Evolutionary conservation across 2,329 filamentous ascomycete species (phyloP).

Genomic region (Neofusicoccum ribis): DNA sequence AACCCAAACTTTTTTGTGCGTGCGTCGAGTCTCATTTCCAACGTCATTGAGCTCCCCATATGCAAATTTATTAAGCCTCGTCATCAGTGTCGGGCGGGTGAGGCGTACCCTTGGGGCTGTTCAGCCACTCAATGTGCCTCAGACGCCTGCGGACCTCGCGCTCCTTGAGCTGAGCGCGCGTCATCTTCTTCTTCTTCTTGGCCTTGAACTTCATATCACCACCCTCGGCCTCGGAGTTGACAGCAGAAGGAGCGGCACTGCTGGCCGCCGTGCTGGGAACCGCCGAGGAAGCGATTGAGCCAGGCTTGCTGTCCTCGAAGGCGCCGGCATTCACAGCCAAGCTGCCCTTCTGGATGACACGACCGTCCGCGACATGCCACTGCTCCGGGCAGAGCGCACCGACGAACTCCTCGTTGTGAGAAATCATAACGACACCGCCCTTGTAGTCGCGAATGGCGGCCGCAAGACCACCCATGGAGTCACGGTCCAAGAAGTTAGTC

Average conservation of each 20-base stretch:
- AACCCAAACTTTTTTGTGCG: background rate
- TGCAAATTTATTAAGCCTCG: constrained; percentile 30
- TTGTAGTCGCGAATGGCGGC: constrained; percentile 98
- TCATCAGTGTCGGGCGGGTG: constrained; percentile 43
- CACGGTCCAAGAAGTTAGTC: constrained; percentile 98
- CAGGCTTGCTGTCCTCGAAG: constrained; percentile 79
- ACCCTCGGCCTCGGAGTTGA: constrained; percentile 79
- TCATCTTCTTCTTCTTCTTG: constrained; percentile 99
- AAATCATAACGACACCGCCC: constrained; percentile 98
- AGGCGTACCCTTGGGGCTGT: constrained; percentile 61
- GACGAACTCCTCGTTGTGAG: constrained; percentile 98
- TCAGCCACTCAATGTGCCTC: constrained; percentile 77
- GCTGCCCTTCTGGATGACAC: constrained; percentile 80
- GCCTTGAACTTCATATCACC: constrained; percentile 83
- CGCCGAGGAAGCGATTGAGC: constrained; percentile 53
- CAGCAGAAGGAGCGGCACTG: constrained; percentile 58
- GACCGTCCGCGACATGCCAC: constrained; percentile 89
- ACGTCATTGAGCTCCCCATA: background rate
- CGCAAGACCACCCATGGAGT: constrained; percentile 94
- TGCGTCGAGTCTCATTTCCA: background rate
- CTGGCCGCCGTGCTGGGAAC: constrained; percentile 39
- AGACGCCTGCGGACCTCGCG: constrained; percentile 81
- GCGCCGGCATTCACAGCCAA: constrained; percentile 73
- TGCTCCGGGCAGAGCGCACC: constrained; percentile 94
- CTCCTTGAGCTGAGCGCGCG: constrained; percentile 94